Conservation (phyloP, 129 eudicot species). For the sunflower (Helianthus annuus) region DNA sequence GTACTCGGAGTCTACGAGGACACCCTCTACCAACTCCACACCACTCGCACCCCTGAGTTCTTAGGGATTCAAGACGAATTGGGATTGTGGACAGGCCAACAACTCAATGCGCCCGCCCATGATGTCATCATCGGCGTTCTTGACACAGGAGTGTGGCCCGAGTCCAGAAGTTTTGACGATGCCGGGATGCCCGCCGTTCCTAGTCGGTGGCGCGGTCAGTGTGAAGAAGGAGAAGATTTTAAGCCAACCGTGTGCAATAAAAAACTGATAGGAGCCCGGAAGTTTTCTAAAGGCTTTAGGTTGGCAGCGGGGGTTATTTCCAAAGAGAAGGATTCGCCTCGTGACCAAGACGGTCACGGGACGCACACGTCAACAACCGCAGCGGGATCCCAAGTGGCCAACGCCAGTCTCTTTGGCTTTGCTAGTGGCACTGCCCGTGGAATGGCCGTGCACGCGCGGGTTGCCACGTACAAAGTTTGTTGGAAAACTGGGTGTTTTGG, state of each 20-base stretch:
- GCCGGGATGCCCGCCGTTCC: conserved; percentile 53
- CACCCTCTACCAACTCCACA: conserved; percentile 63
- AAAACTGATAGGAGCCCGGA: conserved; percentile 78
- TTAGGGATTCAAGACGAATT: conserved; percentile 53
- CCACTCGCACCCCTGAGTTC: conserved; percentile 85
- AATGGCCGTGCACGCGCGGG: conserved; percentile 73
- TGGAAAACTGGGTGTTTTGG: conserved; percentile 77
- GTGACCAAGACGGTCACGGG: conserved; percentile 90
- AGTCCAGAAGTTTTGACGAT: conserved; percentile 61
- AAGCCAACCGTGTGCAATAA: conserved; percentile 50
- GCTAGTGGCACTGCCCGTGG: conserved; percentile 89
- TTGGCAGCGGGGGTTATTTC: conserved; percentile 42
- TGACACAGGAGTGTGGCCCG: conserved; percentile 90
- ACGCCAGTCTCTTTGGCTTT: conserved; percentile 77
- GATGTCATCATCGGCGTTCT: conserved; percentile 79
- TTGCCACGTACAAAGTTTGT: conserved; percentile 75
- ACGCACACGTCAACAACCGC: conserved; percentile 90
- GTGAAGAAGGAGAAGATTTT: conserved; percentile 60
- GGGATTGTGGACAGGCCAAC: conserved; percentile 55
- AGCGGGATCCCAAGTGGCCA: conserved; percentile 53
- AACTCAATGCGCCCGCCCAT: conserved; percentile 39
- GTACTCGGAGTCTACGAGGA: conserved; percentile 70
- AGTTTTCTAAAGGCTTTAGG: conserved; percentile 59
- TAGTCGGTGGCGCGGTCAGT: conserved; percentile 55
- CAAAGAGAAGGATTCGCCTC: conserved; percentile 55